phyloP scores from a whole-genome alignment of 768 basidiomycete genomes.

The Kwoniella bestiolae region DNA sequence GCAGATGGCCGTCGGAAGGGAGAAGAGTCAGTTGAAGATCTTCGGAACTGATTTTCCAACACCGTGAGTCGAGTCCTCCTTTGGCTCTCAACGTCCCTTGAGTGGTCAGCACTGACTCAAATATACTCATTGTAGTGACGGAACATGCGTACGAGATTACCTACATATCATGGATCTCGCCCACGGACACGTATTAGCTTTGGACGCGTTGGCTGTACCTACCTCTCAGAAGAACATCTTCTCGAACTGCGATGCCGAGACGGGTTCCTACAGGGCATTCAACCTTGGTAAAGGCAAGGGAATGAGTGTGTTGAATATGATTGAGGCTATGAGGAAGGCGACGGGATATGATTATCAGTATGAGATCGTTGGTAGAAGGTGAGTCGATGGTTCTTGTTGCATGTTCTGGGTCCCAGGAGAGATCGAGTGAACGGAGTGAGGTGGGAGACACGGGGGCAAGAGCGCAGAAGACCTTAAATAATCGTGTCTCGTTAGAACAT shows the following conservation, averaged over 20 bases:
- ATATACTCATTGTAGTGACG: slow-evolving; percentile 65
- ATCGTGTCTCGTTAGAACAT: no score
- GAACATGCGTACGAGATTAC: slow-evolving; percentile 92
- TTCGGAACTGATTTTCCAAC: slow-evolving; percentile 99
- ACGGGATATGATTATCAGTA: slow-evolving; percentile 86
- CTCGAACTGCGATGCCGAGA: slow-evolving; percentile 60
- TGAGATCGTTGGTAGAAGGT: slow-evolving; percentile 89
- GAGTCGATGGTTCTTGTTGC: slow-evolving; percentile 56
- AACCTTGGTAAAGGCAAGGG: slow-evolving; percentile 94
- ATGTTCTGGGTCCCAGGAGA: no score
- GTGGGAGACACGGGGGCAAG: no score
- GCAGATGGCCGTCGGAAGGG: slow-evolving; percentile 90
- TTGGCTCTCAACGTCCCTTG: slow-evolving; percentile 80
- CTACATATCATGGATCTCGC: slow-evolving; percentile 83
- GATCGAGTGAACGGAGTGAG: no score
- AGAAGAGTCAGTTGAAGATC: slow-evolving; percentile 71
- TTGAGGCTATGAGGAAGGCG: slow-evolving; percentile 90
- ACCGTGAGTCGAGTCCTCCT: slow-evolving; percentile 65
- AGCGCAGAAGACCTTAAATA: no score
- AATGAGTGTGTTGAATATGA: slow-evolving; percentile 88
- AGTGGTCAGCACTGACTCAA: no score
- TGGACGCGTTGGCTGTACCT: slow-evolving; percentile 72
- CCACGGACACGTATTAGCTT: slow-evolving; percentile 86
- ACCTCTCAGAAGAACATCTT: slow-evolving; percentile 65
- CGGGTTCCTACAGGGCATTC: slow-evolving; percentile 81